These are phyloP conservation scores for Lasiosphaeria hispida DNA, from an alignment of 495 filamentous ascomycete species.

Conservation along the genomic window DNA sequence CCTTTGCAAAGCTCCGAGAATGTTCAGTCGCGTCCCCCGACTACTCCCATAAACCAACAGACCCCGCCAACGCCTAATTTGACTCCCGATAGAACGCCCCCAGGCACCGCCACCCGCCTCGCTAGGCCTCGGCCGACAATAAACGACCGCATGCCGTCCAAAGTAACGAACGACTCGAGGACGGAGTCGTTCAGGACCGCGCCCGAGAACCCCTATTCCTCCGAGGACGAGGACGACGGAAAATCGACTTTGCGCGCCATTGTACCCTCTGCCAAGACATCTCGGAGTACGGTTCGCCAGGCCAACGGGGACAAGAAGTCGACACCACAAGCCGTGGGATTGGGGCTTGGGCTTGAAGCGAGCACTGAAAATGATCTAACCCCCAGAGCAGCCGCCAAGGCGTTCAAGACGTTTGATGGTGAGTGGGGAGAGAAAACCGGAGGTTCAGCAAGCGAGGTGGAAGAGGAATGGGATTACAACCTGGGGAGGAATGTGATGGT, in stretches of 20 bases:
- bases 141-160: constrained; percentile 44
- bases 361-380: constrained; percentile 33
- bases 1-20: constrained; percentile 34
- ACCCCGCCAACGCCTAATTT: constrained; percentile 72
- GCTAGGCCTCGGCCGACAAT: constrained; percentile 39
- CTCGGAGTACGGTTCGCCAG: constrained; percentile 42
- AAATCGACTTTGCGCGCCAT: constrained; percentile 46
- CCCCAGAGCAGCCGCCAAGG: constrained; percentile 35
- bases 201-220: constrained; percentile 57
- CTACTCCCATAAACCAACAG: constrained; percentile 60
- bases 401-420: constrained; percentile 49
- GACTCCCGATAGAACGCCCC: constrained; percentile 70
- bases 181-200: constrained; percentile 75
- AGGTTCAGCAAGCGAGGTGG: constrained; percentile 36
- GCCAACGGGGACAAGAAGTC: constrained; percentile 29
- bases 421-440: constrained; percentile 36
- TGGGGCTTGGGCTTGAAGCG: constrained; percentile 52
- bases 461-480: constrained; percentile 56
- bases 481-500: constrained; percentile 57
- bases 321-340: constrained; percentile 38
- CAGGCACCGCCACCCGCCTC: constrained; percentile 41
- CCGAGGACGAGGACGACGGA: constrained; percentile 57
- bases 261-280: constrained; percentile 43
- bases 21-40: constrained; percentile 33
- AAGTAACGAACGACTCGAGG: constrained; percentile 52